Conservation (phyloP, 306 rosid genomes). For the Quercus berberidifolia region DNA sequence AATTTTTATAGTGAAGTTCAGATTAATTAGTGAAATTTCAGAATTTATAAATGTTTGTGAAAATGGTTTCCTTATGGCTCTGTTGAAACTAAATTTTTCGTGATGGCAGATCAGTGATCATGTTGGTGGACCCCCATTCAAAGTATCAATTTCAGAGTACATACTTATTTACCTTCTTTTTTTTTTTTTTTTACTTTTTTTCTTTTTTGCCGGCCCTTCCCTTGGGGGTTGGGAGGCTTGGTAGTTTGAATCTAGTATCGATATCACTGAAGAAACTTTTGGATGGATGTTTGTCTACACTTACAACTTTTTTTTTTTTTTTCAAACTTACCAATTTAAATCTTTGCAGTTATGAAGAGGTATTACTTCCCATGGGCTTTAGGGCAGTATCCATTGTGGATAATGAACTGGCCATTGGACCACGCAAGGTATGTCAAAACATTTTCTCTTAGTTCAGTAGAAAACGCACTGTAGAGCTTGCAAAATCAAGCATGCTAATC, state of each 20-base stretch:
- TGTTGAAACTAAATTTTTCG: not conserved
- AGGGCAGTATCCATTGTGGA: no score
- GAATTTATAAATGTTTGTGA: not conserved
- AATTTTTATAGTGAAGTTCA: not conserved
- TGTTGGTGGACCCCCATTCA: slow-evolving; percentile 45
- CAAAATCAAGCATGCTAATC: not conserved
- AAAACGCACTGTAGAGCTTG: not conserved
- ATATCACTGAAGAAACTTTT: not conserved
- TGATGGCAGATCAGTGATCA: slow-evolving; percentile 27
- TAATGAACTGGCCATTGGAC: slow-evolving; percentile 25
- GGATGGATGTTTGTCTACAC: not conserved
- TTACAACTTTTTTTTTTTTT: not conserved
- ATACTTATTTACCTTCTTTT: not conserved
- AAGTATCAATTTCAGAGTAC: slow-evolving; percentile 41
- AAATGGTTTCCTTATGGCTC: not conserved
- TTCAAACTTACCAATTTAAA: not conserved
- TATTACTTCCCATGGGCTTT: no score
- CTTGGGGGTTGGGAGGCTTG: no score
- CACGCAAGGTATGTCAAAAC: slow-evolving; percentile 31
- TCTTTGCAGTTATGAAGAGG: not conserved
- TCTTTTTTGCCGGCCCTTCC: not conserved
- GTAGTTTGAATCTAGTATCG: not conserved
- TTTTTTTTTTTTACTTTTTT: not conserved
- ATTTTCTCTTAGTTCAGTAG: not conserved
- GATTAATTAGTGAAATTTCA: not conserved